phyloP scores from a whole-genome alignment of 805 yeast species.

The Candida patagonica region DNA sequence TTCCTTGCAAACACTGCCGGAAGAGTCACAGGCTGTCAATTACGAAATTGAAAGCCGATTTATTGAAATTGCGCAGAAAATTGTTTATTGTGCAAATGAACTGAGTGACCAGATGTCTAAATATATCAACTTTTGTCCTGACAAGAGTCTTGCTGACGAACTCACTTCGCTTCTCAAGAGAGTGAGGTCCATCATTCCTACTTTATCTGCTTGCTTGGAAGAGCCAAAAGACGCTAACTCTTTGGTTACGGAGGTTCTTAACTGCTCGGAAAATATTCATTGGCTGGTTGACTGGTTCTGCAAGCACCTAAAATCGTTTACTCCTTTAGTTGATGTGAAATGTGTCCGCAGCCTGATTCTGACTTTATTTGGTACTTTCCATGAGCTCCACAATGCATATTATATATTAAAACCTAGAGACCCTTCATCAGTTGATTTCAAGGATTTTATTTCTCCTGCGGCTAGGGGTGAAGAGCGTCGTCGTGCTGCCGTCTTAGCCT shows the following conservation, averaged over 20 bases:
- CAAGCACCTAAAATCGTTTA: constrained; percentile 39
- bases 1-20: constrained; percentile 58
- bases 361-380: constrained; percentile 51
- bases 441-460: neutral
- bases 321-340: constrained; percentile 52
- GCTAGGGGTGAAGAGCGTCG: neutral
- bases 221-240: constrained; percentile 3
- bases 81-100: constrained; percentile 55
- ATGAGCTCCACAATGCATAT: constrained; percentile 63
- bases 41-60: constrained; percentile 16
- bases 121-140: constrained; percentile 13
- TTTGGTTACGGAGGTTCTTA: constrained; percentile 29
- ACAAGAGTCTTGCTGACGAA: constrained; percentile 10
- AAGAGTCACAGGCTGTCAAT: constrained; percentile 25
- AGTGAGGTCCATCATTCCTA: constrained; percentile 16
- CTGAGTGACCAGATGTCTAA: constrained; percentile 33
- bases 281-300: constrained; percentile 41
- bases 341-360: constrained; percentile 56
- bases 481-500: constrained; percentile 27
- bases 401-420: constrained; percentile 26
- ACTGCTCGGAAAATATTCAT: constrained; percentile 40
- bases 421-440: too few species aligned
- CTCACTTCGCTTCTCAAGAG: constrained; percentile 10
- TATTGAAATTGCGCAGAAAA: constrained; percentile 46
- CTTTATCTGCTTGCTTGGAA: constrained; percentile 48